phyloP scores from a whole-genome alignment of 2,329 filamentous ascomycete genomes.

The Pseudogymnoascus sp. region DNA sequence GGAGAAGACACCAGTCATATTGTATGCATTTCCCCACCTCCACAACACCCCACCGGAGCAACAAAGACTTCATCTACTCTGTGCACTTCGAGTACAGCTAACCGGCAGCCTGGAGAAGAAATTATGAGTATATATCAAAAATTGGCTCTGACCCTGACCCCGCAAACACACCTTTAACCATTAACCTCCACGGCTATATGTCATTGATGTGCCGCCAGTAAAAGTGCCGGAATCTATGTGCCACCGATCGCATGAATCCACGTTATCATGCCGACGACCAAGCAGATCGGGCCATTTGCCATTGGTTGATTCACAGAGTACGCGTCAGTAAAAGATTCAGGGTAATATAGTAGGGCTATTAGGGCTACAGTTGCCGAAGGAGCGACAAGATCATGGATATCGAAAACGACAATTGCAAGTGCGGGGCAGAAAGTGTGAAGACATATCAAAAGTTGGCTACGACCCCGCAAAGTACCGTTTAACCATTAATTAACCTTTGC shows the following conservation, averaged over 20 bases:
- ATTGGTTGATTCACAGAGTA: background rate
- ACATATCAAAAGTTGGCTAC: background rate
- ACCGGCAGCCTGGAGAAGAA: background rate
- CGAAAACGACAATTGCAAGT: background rate
- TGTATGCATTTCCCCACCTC: background rate
- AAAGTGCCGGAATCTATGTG: background rate
- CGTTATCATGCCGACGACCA: background rate
- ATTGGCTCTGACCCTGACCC: background rate
- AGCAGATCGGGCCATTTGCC: background rate
- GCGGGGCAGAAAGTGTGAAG: background rate
- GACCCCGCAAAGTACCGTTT: background rate
- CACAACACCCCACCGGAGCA: background rate
- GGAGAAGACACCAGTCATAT: background rate
- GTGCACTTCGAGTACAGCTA: background rate
- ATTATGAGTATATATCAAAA: background rate
- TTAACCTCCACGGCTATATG: background rate
- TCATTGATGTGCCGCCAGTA: background rate
- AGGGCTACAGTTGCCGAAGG: background rate
- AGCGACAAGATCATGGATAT: background rate
- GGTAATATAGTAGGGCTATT: background rate
- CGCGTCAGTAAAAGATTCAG: background rate
- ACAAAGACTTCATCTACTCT: background rate
- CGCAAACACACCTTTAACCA: background rate
- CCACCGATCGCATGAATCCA: background rate
- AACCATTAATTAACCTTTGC: background rate